Percentiles rank a stretch among this genome's conserved stretches.
phyloP scores from a whole-genome alignment of 2,329 filamentous ascomycete species.

The Sporothrix humicola region DNA sequence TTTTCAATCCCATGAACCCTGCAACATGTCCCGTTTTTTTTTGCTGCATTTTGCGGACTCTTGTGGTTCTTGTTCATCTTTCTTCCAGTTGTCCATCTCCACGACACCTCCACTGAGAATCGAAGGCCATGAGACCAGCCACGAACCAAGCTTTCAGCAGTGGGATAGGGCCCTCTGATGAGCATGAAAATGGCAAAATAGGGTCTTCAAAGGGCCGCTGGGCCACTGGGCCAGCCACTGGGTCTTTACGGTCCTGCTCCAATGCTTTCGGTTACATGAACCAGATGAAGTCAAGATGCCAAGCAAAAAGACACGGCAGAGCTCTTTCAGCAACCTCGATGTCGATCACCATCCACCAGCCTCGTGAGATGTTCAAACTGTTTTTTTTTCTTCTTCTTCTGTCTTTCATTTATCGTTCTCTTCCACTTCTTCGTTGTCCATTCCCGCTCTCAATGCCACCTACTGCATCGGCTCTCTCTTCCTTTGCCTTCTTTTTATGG shows the following conservation, averaged over 20 bases:
- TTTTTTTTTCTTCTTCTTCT: neutral
- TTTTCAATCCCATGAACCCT: neutral
- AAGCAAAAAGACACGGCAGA: constrained; percentile 16
- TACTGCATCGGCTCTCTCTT: constrained; percentile 1
- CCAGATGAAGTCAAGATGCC: constrained; percentile 21
- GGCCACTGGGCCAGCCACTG: neutral
- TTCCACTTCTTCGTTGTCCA: neutral
- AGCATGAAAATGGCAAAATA: neutral
- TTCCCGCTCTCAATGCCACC: constrained; percentile 9
- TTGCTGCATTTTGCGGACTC: neutral
- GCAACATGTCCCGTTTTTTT: neutral
- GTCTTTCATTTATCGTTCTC: neutral
- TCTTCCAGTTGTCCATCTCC: neutral
- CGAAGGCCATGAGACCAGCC: neutral
- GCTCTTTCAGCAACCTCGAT: constrained; percentile 8
- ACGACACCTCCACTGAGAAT: neutral
- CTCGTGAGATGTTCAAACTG: neutral
- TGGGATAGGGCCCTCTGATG: neutral
- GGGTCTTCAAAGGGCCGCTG: neutral
- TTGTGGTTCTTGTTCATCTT: neutral
- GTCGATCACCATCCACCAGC: constrained; percentile 10
- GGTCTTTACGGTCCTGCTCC: neutral
- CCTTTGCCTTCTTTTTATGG: constrained; percentile 23
- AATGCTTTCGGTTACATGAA: constrained; percentile 14
- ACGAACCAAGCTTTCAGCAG: constrained; percentile 22